phyloP scores from a whole-genome alignment of 2,329 filamentous ascomycete species.

The Lasiodiplodia theobromae region DNA sequence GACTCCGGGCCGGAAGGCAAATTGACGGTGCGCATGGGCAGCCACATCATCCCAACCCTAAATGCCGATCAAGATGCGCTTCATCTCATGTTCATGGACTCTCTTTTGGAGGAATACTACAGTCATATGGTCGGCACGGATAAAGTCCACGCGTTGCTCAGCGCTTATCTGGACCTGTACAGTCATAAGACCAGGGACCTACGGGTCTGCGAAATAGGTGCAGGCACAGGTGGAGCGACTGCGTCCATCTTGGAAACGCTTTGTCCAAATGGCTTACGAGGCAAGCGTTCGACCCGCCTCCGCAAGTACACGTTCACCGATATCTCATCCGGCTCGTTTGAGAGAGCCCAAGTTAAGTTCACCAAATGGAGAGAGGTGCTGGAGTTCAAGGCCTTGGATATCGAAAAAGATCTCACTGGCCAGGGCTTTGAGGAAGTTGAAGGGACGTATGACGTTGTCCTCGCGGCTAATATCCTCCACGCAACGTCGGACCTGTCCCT shows the following conservation, averaged over 20 bases:
- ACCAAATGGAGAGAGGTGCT: conserved; percentile 19
- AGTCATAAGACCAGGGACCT: not conserved
- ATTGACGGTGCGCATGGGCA: conserved; percentile 21
- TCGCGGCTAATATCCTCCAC: conserved; percentile 30
- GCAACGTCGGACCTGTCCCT: conserved; percentile 30
- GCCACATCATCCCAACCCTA: conserved; percentile 22
- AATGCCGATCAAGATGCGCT: conserved; percentile 21
- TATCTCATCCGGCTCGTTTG: conserved; percentile 36
- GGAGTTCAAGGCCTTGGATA: conserved; percentile 26
- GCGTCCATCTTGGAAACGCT: conserved; percentile 5
- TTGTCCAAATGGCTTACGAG: conserved; percentile 10
- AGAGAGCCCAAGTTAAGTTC: conserved; percentile 24
- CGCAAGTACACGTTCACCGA: conserved; percentile 36
- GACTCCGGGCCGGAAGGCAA: conserved; percentile 6
- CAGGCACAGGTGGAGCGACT: conserved; percentile 33
- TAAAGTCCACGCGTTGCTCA: conserved; percentile 3
- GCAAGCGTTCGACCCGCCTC: conserved; percentile 7
- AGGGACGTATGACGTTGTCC: conserved; percentile 28
- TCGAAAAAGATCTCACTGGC: conserved; percentile 27
- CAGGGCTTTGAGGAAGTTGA: conserved; percentile 32
- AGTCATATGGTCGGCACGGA: conserved; percentile 5
- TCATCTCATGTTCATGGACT: conserved; percentile 24
- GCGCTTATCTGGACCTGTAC: conserved; percentile 7
- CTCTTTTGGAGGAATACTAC: conserved; percentile 27
- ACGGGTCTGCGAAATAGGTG: conserved; percentile 31